Evolutionary conservation across 225 moss, liverwort and hornwort species (phyloP).

Genomic region (Asterella californica): DNA sequence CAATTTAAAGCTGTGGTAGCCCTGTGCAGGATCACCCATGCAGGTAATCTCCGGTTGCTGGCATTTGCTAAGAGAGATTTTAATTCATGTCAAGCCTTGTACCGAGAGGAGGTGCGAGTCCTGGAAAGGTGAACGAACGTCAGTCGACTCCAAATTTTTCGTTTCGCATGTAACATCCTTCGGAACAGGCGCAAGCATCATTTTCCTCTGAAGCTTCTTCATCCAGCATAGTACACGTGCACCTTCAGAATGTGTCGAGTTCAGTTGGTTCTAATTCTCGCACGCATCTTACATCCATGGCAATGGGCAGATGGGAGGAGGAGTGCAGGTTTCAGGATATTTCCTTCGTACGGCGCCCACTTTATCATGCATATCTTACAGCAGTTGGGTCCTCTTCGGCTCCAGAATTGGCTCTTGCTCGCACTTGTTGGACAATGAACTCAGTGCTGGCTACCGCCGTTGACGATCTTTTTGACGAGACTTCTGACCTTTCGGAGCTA

Average conservation of each 20-base stretch:
- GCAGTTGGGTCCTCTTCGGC: slow-evolving; percentile 43
- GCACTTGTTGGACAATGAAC: slow-evolving; percentile 44
- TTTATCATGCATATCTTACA: slow-evolving; percentile 49
- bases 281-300: not conserved
- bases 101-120: slow-evolving; percentile 24
- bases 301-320: slow-evolving; percentile 50
- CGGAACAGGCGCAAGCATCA: no score
- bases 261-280: no score
- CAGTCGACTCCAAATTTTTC: not conserved
- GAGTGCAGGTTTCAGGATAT: slow-evolving; percentile 45
- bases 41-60: slow-evolving; percentile 11
- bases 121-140: slow-evolving; percentile 15
- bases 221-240: no score
- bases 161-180: no score
- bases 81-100: slow-evolving; percentile 12
- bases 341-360: slow-evolving; percentile 46
- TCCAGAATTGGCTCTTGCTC: slow-evolving; percentile 46
- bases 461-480: slow-evolving; percentile 61
- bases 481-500: slow-evolving; percentile 4
- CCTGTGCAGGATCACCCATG: slow-evolving; percentile 12
- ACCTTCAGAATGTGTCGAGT: no score
- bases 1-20: not conserved
- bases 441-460: slow-evolving; percentile 47
- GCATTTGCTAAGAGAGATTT: slow-evolving; percentile 21
- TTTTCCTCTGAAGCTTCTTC: no score